These are phyloP conservation scores for Calycina herbarum DNA, from an alignment of 2,329 filamentous ascomycete genomes.

Conservation along the genomic window DNA sequence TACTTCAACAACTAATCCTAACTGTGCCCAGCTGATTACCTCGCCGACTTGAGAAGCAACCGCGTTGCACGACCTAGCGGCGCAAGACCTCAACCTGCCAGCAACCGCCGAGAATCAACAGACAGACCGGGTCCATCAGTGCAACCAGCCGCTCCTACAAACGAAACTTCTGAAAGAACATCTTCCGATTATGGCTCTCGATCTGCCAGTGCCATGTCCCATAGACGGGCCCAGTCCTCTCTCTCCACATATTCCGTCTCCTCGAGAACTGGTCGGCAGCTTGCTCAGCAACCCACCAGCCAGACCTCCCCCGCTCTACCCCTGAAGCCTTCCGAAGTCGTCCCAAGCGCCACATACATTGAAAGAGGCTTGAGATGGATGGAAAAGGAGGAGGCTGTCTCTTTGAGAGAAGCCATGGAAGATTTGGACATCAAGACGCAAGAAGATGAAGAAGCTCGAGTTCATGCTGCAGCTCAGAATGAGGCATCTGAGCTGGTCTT, in stretches of 20 bases:
- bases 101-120: slow-evolving; percentile 33
- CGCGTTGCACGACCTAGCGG: slow-evolving; percentile 68
- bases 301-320: slow-evolving; percentile 33
- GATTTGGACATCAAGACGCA: slow-evolving; percentile 62
- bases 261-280: slow-evolving; percentile 34
- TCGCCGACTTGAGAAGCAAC: slow-evolving; percentile 69
- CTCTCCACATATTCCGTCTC: slow-evolving; percentile 34
- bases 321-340: slow-evolving; percentile 59
- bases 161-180: slow-evolving; percentile 21
- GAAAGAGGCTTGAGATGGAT: slow-evolving; percentile 75
- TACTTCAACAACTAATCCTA: background rate
- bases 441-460: slow-evolving; percentile 57
- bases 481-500: slow-evolving; percentile 79
- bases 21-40: slow-evolving; percentile 59
- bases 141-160: slow-evolving; percentile 12
- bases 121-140: slow-evolving; percentile 16
- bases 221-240: slow-evolving; percentile 33
- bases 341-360: slow-evolving; percentile 68
- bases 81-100: slow-evolving; percentile 61
- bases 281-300: slow-evolving; percentile 28
- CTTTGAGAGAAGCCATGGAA: slow-evolving; percentile 70
- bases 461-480: slow-evolving; percentile 71
- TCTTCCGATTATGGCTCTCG: slow-evolving; percentile 26
- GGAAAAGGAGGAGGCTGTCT: slow-evolving; percentile 75
- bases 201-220: slow-evolving; percentile 33